phyloP scores from a whole-genome alignment of 2,329 filamentous ascomycete genomes.

The Sporothrix humicola region DNA sequence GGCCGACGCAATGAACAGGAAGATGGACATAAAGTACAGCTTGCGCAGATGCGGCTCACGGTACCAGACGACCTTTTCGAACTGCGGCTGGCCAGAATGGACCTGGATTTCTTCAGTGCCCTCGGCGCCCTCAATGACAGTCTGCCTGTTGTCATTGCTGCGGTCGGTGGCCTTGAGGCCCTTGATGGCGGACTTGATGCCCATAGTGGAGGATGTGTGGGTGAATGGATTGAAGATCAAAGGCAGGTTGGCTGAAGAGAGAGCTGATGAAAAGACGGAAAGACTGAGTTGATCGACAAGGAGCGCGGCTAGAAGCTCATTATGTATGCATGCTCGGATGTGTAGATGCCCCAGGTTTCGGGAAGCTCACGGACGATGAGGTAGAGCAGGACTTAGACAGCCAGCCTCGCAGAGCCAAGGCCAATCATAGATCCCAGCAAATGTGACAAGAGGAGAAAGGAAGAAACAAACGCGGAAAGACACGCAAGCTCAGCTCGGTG shows the following conservation, averaged over 20 bases:
- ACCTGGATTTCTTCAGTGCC: background rate
- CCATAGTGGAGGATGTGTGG: background rate
- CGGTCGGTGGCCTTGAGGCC: conserved; percentile 8
- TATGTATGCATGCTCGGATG: conserved; percentile 24
- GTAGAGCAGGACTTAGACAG: background rate
- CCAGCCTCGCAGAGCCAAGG: background rate
- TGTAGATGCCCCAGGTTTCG: background rate
- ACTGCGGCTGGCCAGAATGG: conserved; percentile 33
- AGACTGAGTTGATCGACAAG: conserved; percentile 3
- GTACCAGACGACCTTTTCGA: conserved; percentile 48
- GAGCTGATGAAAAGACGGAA: background rate
- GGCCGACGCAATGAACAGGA: conserved; percentile 63
- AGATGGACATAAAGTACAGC: conserved; percentile 48
- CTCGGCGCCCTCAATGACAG: background rate
- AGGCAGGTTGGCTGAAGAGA: background rate
- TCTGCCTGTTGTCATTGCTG: background rate
- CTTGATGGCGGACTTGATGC: conserved; percentile 3
- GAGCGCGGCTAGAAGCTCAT: conserved; percentile 12
- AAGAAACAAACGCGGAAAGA: no score
- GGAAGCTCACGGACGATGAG: no score
- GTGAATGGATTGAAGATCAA: background rate
- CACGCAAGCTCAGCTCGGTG: background rate
- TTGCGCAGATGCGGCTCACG: conserved; percentile 50
- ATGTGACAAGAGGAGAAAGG: background rate
- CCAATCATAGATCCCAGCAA: no score